Conservation (phyloP, 2,329 filamentous ascomycete species). For the Microdochium nivale region DNA sequence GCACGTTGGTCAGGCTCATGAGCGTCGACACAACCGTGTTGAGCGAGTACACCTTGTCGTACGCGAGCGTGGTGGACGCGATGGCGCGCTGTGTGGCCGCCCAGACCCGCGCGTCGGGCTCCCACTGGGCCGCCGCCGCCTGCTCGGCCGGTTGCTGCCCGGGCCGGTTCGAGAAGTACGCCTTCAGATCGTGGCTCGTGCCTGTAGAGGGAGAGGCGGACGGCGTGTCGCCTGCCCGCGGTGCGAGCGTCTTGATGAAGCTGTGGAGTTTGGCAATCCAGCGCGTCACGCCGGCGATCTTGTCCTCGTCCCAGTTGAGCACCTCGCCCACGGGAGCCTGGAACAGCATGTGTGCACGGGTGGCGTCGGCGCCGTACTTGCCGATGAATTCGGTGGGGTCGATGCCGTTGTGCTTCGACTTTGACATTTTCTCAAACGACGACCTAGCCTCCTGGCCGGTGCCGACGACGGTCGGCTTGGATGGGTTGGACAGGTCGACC, state of each 20-base stretch:
- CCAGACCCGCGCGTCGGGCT: slow-evolving; percentile 47
- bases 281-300: slow-evolving; percentile 71
- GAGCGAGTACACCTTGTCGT: slow-evolving; percentile 63
- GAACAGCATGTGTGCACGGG: slow-evolving; percentile 80
- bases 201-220: slow-evolving; percentile 1
- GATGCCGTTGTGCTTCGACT: slow-evolving; percentile 88
- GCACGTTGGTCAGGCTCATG: slow-evolving; percentile 68
- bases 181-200: slow-evolving; percentile 11
- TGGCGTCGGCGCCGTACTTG: slow-evolving; percentile 74
- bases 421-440: slow-evolving; percentile 88
- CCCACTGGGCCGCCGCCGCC: too few species aligned
- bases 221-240: too few species aligned
- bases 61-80: slow-evolving; percentile 55
- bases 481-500: slow-evolving; percentile 52
- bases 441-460: slow-evolving; percentile 51
- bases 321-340: slow-evolving; percentile 78
- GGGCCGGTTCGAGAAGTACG: slow-evolving; percentile 26
- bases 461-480: slow-evolving; percentile 50
- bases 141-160: slow-evolving; percentile 13
- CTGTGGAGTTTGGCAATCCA: slow-evolving; percentile 67
- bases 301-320: slow-evolving; percentile 79
- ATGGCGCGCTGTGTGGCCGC: slow-evolving; percentile 61
- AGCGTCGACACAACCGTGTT: slow-evolving; percentile 81
- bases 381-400: slow-evolving; percentile 67
- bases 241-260: slow-evolving; percentile 31